phyloP scores from a whole-genome alignment of 306 rosid genomes.

The Rubus parviflorus region DNA sequence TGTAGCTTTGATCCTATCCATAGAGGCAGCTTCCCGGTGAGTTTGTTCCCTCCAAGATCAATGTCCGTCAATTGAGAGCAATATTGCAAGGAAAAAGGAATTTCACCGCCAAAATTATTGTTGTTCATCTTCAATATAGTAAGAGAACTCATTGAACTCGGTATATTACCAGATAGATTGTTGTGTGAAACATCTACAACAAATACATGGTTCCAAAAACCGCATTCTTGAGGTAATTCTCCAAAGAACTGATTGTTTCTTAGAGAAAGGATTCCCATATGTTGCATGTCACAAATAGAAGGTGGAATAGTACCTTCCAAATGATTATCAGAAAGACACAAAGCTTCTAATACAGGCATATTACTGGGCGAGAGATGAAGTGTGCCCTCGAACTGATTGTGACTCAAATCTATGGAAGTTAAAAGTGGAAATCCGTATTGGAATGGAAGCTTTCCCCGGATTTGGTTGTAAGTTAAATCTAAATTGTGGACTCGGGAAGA shows the following conservation, averaged over 20 bases:
- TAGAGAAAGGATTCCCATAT: no score
- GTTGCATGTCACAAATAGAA: no score
- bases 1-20: constrained; percentile 3
- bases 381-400: constrained; percentile 21
- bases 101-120: constrained; percentile 21
- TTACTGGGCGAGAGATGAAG: constrained; percentile 21
- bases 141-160: background rate
- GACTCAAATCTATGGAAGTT: constrained; percentile 24
- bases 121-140: background rate
- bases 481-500: background rate
- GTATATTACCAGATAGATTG: background rate
- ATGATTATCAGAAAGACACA: background rate
- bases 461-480: constrained; percentile 23
- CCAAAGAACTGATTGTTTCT: background rate
- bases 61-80: no score
- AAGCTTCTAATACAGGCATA: background rate
- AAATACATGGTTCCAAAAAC: background rate
- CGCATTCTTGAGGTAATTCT: background rate
- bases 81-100: background rate
- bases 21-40: background rate
- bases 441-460: constrained; percentile 17
- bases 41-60: background rate
- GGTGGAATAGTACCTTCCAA: background rate
- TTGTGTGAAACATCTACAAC: background rate
- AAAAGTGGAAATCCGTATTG: no score